Base-by-base conservation (phyloP, 805 yeast species). In the Pichia cephalocereana region DNA sequence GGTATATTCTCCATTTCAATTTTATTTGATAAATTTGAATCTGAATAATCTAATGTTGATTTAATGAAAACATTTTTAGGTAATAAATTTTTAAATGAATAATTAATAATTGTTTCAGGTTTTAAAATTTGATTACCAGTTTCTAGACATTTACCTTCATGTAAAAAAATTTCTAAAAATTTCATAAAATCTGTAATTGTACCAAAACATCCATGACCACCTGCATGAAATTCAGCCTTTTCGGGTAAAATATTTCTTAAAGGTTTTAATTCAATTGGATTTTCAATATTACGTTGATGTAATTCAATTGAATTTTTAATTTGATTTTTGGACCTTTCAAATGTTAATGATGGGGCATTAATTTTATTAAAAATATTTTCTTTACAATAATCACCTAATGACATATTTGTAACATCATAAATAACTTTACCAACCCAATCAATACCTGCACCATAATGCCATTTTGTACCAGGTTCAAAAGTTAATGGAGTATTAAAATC, bases 381-480 rank as follows among this genome's bases (percentile, higher is more conserved):
- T n/a, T 38, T 38, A 32, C 48, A 47, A 30, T 40, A 47, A 4
- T 44, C 50, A 17, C 43, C 48, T 11, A 47, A 37, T 34, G 50
- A 44, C 15, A 47, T 19, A 12, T 27, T 18, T 11, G 48, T 12
- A 14, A 47, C 40, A 7, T 19, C 28, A 17, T 47, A 39, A 11
- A 47, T 38, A 17, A 47, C 17, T 31, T 47, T 47, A 32, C 50
- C 50, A n/a, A 44, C 18, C 43, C 47, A 44, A 28, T 47, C 48
- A 34, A 39, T 44, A 26, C 28, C 26, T 9, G 34, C 43, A 9
- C 50, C 50, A 40, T 47, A 47, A 23, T 44, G 47, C 47, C 46
- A 47, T 36, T 38, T 37, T 19, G 41, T 39, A 12, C 46, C 52
- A 15, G 50, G 51, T 40, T 32, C 71, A 62, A 42, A 69, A 52